Percentiles rank a stretch among this genome's conserved stretches.
phyloP scores from a whole-genome alignment of 2,329 filamentous ascomycete genomes.

The Trichoderma sp. region DNA sequence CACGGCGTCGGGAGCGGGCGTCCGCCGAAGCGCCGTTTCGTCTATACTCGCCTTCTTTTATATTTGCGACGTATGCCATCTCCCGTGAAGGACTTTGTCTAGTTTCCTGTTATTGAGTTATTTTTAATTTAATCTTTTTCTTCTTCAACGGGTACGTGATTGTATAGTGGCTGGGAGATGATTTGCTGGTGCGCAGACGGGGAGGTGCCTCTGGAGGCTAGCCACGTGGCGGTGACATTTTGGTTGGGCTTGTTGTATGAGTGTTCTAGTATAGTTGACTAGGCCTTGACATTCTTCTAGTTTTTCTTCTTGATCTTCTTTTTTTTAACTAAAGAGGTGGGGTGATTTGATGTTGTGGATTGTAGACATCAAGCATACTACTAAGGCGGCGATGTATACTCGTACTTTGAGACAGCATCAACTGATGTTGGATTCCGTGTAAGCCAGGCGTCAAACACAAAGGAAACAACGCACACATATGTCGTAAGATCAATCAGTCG shows the following conservation, averaged over 20 bases:
- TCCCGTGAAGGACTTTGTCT: background rate
- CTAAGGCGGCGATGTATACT: background rate
- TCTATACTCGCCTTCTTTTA: background rate
- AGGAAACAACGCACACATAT: background rate
- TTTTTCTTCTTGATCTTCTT: background rate
- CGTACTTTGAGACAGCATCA: background rate
- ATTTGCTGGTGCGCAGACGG: background rate
- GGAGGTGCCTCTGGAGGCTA: background rate
- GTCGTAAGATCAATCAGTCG: background rate
- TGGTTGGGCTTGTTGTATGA: background rate
- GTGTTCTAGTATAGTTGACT: background rate
- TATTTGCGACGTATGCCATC: background rate
- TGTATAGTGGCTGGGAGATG: background rate
- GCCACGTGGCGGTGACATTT: slow-evolving; percentile 6
- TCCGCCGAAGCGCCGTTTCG: background rate
- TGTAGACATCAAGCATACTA: background rate
- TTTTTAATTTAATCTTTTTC: background rate
- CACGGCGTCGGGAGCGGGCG: slow-evolving; percentile 2
- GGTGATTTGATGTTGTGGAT: background rate
- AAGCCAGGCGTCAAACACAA: background rate
- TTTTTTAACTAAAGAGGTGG: background rate
- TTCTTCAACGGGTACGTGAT: background rate
- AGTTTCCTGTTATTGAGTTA: background rate
- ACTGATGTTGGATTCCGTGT: background rate
- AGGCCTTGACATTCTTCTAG: background rate